phyloP scores from a whole-genome alignment of 176 grass and related monocot species.

The Typha latifolia region DNA sequence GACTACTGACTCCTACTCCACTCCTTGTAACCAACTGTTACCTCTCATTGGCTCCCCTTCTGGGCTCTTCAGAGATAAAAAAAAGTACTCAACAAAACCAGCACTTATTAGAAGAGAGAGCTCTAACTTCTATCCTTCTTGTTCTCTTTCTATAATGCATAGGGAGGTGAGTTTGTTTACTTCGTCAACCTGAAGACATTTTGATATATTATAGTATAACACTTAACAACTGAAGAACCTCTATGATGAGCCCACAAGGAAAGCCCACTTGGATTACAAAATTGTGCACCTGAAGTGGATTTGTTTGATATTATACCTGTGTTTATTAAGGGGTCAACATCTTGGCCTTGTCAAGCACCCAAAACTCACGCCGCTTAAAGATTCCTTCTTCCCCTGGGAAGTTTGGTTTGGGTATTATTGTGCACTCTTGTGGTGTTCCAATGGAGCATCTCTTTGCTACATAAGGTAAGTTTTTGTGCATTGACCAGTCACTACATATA shows the following conservation, averaged over 20 bases:
- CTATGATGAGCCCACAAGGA: not conserved
- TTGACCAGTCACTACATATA: too few relatives aligned
- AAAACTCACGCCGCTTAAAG: constrained; percentile 24
- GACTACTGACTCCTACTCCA: constrained; percentile 42
- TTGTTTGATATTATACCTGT: constrained; percentile 45
- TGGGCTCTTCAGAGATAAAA: constrained; percentile 54
- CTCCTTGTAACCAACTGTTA: constrained; percentile 58
- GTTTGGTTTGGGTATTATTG: constrained; percentile 1
- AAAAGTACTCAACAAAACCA: constrained; percentile 67
- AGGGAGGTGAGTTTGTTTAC: not conserved
- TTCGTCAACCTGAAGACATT: not conserved
- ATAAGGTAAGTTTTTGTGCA: too few relatives aligned
- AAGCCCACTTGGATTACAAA: constrained; percentile 37
- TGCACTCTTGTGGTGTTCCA: too few relatives aligned
- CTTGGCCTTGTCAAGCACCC: constrained; percentile 46
- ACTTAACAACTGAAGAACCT: too few relatives aligned
- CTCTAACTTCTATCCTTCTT: not conserved
- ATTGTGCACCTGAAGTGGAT: constrained; percentile 25
- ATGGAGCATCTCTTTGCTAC: too few relatives aligned
- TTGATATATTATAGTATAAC: too few relatives aligned
- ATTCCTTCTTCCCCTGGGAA: constrained; percentile 15
- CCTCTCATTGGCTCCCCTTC: constrained; percentile 48
- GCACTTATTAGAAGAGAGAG: constrained; percentile 32
- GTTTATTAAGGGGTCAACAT: constrained; percentile 36
- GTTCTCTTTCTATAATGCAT: constrained; percentile 1